phyloP scores from a whole-genome alignment of 2,329 filamentous ascomycete species.

The Aspergillus sp. region DNA sequence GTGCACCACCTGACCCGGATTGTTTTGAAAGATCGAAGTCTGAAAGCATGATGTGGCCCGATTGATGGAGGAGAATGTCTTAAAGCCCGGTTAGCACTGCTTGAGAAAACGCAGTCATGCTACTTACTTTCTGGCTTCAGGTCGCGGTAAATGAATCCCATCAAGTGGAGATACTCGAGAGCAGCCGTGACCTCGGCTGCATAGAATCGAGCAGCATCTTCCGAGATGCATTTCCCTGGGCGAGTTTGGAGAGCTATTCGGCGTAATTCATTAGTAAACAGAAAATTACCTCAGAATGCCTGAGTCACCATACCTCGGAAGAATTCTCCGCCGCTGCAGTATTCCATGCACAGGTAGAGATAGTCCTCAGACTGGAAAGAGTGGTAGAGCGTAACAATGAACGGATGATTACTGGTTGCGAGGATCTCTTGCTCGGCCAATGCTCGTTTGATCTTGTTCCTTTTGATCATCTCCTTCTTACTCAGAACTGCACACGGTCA shows the following conservation, averaged over 20 bases:
- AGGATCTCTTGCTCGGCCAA: slow-evolving; percentile 97
- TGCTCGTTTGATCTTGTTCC: slow-evolving; percentile 99
- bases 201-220: slow-evolving; percentile 96
- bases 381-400: slow-evolving; percentile 98
- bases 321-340: slow-evolving; percentile 98
- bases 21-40: slow-evolving; percentile 99
- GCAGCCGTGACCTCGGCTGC: slow-evolving; percentile 96
- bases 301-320: slow-evolving; percentile 65
- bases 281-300: background rate
- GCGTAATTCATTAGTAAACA: slow-evolving; percentile 12
- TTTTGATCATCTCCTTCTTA: slow-evolving; percentile 99
- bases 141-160: slow-evolving; percentile 99
- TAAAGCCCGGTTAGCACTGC: slow-evolving; percentile 37
- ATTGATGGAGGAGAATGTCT: slow-evolving; percentile 98
- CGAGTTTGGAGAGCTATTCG: slow-evolving; percentile 82
- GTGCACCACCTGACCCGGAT: slow-evolving; percentile 91
- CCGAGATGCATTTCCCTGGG: slow-evolving; percentile 94
- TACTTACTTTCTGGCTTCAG: slow-evolving; percentile 91
- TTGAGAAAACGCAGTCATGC: slow-evolving; percentile 3
- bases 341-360: slow-evolving; percentile 99
- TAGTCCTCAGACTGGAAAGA: slow-evolving; percentile 99
- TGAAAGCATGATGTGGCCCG: slow-evolving; percentile 99
- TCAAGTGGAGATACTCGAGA: slow-evolving; percentile 93
- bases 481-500: slow-evolving; percentile 71
- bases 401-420: slow-evolving; percentile 97